phyloP scores from a whole-genome alignment of 2,329 filamentous ascomycete species.

The Fusarium ramigenum region DNA sequence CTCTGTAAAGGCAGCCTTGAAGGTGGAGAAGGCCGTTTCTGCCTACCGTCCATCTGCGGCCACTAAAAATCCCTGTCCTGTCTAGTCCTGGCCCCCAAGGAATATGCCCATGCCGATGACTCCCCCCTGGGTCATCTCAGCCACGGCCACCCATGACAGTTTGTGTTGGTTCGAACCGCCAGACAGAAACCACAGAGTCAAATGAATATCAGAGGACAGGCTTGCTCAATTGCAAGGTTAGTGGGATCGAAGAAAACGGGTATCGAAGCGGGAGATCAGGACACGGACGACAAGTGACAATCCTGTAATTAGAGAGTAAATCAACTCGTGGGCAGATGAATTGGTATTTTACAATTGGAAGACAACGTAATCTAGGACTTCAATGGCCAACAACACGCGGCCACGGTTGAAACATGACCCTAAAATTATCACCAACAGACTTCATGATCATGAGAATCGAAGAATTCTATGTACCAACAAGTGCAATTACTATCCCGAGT shows the following conservation, averaged over 20 bases:
- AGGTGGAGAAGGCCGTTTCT: conserved; percentile 38
- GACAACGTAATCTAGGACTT: conserved; percentile 24
- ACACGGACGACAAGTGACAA: conserved; percentile 17
- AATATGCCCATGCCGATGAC: conserved; percentile 38
- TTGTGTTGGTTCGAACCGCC: neutral
- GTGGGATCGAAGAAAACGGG: conserved; percentile 24
- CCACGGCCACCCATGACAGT: conserved; percentile 11
- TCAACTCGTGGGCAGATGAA: neutral
- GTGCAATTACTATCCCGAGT: neutral
- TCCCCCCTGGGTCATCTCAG: conserved; percentile 32
- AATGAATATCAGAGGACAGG: neutral
- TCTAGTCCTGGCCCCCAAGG: conserved; percentile 7
- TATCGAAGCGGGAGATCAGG: conserved; percentile 26
- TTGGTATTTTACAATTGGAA: neutral
- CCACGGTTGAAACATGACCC: conserved; percentile 35
- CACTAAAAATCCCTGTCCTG: conserved; percentile 32
- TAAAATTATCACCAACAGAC: neutral
- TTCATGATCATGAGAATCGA: neutral
- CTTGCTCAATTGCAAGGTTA: neutral
- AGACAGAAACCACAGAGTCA: neutral
- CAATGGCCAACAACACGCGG: conserved; percentile 29
- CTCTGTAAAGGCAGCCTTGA: conserved; percentile 26
- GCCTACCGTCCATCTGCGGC: conserved; percentile 35
- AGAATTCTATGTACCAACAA: neutral
- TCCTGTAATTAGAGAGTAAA: neutral